Evolutionary conservation across 2,329 filamentous ascomycete species (phyloP), one percentile per base, ranked within the genome.

Genomic region (Hymenoscyphus linearis): DNA sequence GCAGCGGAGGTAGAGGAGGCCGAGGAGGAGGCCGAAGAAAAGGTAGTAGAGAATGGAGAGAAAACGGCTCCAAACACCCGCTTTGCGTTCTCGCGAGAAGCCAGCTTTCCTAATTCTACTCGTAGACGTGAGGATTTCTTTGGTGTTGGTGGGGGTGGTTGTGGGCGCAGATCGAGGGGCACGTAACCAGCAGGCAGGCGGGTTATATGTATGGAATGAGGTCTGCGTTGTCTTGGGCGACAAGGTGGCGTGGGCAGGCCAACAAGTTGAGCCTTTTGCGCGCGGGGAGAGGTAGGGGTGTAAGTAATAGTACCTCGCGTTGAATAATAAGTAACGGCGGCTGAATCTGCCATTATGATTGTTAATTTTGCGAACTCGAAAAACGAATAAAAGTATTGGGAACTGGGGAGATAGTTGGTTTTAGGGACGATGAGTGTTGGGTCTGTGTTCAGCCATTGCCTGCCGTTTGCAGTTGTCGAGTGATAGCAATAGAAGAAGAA

Each of bases 121-220:
- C 76, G 71, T 64, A 74, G 72, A 65, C 64, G 67, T 52, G 69
- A 67, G 47, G 68, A 67, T 67, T 71, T 70, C 69, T 70, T 71
- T 44, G 67, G 65, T 67, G 63, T 62, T 65, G 63, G 66, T 62
- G 58, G 72, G 57, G 50, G 66, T 14, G 76, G 67, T 7, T 53
- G 40, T 40, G 68, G 65, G 58, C 67, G 57, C 1, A 71, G 60
- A 52, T 78, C 76, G 62, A 71, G 70, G 2, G 76, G 76, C 3
- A 77, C 67, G 54, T 75, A 78, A 31, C 79, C 71, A 63, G 77
- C 52, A 72, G 77, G 64, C 79, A 82, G 60, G 77, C 78, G 62
- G 76, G 70, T 76, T 62, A 84, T 83, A 70, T 82, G 80, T 63
- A 85, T 84, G 50, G 80, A 82, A 67, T 83, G 81, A 52, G 80